Conservation (phyloP, 2,329 filamentous ascomycete species). For the Fusarium camptoceras region DNA sequence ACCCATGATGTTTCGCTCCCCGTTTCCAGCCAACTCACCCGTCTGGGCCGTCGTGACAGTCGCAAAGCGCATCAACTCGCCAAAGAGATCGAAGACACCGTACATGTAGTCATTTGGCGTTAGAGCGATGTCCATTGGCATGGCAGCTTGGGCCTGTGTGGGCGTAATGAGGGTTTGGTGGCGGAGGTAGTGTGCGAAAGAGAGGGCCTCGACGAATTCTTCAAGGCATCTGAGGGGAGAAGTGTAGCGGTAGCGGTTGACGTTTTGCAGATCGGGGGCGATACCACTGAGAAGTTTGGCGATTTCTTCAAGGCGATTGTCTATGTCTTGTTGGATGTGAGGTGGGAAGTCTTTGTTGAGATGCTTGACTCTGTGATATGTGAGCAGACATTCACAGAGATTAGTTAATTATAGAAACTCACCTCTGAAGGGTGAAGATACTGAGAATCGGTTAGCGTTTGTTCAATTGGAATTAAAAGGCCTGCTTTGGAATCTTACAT, state of each 20-base stretch:
- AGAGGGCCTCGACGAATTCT: conserved; percentile 92
- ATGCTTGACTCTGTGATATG: conserved; percentile 68
- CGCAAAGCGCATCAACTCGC: conserved; percentile 96
- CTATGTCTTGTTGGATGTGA: conserved; percentile 76
- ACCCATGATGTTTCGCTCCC: conserved; percentile 72
- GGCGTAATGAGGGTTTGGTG: conserved; percentile 79
- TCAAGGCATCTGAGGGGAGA: conserved; percentile 86
- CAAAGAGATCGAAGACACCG: conserved; percentile 92
- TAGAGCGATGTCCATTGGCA: conserved; percentile 69
- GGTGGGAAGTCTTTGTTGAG: conserved; percentile 72
- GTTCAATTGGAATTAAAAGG: fast-evolving
- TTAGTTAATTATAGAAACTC: background rate
- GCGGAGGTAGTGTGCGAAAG: conserved; percentile 88
- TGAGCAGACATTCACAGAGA: conserved; percentile 24
- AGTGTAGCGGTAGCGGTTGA: conserved; percentile 87
- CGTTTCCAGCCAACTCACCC: conserved; percentile 61
- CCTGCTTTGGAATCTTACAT: conserved; percentile 69
- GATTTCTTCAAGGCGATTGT: conserved; percentile 78
- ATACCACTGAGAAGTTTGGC: conserved; percentile 74
- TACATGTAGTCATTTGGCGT: conserved; percentile 88
- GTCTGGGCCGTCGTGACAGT: conserved; percentile 87
- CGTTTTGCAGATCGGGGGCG: conserved; percentile 77
- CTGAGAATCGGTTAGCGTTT: conserved; percentile 39
- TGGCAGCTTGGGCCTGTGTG: conserved; percentile 65
- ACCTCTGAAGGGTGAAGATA: conserved; percentile 57